Base-by-base conservation (phyloP, 129 eudicot genomes). In the Dittrichia graveolens region DNA sequence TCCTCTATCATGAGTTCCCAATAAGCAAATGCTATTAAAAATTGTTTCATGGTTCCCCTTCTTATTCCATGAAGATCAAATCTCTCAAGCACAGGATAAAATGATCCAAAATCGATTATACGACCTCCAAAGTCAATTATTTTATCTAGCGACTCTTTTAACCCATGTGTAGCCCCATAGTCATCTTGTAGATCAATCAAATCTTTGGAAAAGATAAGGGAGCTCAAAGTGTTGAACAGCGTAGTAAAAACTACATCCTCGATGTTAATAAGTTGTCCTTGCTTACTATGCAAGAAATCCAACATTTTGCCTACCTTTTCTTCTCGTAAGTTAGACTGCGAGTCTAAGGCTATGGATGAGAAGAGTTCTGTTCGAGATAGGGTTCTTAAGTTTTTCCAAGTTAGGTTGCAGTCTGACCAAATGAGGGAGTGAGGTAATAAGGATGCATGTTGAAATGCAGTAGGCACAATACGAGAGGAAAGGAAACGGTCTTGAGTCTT, bases 1-100 rank as follows among this genome's bases (percentile, higher is more conserved):
- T 72, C 83, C 19, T 64, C 38, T 52, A 55, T 39, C 14, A 71
- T 79, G 38, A 37, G 61, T 12, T 15, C 68, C 82, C 78, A 79
- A 38, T 44, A 39, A 8, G 78, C 4, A 55, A 61, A 79, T 6
- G 38, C 39, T 34, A 8, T 72, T 2, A 8, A 7, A 52, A 65
- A 35, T 12, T 13, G 13, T 35, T 43, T 72, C 49, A 59, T 42
- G 45, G 12, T 71, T 11, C 62, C 62, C 53, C 4, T 63, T 5
- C 34, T 8, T 50, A 34, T 48, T 12, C 73, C 37, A 31, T 78
- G 61, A 2, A 60, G 39, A 63, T 71, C 83, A 37, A 69, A 72
- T 18, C 67, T 70, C 5, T 63, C 61, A 15, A 78, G 54, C 15
- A 71, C 5, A 3, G 74, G 65, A 3, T 55, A 74, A 55, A 40